A percentile compares a stretch with the other conserved stretches of the same genome.
phyloP scores from a whole-genome alignment of 441 rosid species.

The Omphalea diandra region DNA sequence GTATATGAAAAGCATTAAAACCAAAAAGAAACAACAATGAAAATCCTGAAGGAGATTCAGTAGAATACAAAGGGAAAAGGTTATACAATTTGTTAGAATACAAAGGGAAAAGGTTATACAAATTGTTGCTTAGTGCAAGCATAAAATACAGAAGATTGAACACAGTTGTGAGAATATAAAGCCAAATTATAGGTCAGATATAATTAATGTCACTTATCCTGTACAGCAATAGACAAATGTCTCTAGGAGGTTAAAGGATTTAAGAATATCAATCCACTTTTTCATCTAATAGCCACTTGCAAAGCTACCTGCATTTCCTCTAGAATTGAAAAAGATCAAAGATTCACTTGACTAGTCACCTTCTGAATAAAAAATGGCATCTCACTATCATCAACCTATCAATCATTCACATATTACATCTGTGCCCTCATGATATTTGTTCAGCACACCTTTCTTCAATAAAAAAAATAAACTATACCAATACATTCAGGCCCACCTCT shows the following conservation, averaged over 20 bases:
- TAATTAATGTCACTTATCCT: not conserved
- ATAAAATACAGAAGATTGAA: not conserved
- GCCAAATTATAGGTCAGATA: not conserved
- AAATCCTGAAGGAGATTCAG: not conserved
- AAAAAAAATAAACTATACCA: not conserved
- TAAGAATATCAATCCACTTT: not conserved
- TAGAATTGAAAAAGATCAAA: not conserved
- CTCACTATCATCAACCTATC: too few relatives aligned
- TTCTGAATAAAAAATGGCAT: too few relatives aligned
- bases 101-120: conserved; percentile 2
- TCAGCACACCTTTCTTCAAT: not conserved
- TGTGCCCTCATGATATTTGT: not conserved
- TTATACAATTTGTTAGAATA: not conserved
- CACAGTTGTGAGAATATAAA: not conserved
- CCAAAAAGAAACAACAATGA: not conserved
- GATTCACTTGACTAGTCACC: not conserved
- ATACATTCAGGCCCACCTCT: too few relatives aligned
- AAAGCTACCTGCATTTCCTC: not conserved
- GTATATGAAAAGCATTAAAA: not conserved
- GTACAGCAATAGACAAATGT: not conserved
- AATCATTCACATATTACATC: not conserved
- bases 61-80: conserved; percentile 1
- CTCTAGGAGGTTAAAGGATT: not conserved
- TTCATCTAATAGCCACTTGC: not conserved
- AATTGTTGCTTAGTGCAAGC: not conserved